phyloP scores from a whole-genome alignment of 768 basidiomycete genomes.

The Termitomyces sp. region DNA sequence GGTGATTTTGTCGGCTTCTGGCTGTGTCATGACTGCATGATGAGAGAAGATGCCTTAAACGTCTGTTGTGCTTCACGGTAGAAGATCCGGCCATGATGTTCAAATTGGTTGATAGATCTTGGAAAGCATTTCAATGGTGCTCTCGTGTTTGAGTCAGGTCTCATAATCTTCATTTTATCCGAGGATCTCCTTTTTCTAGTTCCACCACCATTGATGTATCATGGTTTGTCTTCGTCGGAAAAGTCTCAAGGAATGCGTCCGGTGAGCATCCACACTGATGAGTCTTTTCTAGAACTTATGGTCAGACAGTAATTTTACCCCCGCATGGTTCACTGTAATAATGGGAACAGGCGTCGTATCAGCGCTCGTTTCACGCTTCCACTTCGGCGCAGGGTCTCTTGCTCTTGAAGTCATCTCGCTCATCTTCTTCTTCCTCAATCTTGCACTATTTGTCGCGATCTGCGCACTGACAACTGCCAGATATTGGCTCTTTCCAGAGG shows the following conservation, averaged over 20 bases:
- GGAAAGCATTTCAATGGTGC: not conserved
- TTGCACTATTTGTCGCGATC: conserved; percentile 49
- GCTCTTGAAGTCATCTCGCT: conserved; percentile 34
- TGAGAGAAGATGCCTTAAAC: no score
- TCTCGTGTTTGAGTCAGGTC: not conserved
- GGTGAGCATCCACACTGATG: conserved; percentile 14
- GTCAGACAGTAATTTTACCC: conserved; percentile 35
- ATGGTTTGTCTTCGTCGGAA: conserved; percentile 20
- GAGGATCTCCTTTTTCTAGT: not conserved
- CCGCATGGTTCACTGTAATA: conserved; percentile 49
- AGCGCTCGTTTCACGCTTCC: conserved; percentile 41
- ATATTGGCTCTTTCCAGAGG: conserved; percentile 48
- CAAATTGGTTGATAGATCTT: not conserved
- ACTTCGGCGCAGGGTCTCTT: conserved; percentile 35
- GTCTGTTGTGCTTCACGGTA: no score
- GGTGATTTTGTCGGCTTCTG: no score
- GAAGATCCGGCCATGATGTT: not conserved
- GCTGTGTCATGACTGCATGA: no score
- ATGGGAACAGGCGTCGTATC: conserved; percentile 55
- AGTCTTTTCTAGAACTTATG: not conserved
- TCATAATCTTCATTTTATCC: not conserved
- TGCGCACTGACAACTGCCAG: conserved; percentile 38
- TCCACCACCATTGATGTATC: not conserved
- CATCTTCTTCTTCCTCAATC: conserved; percentile 55
- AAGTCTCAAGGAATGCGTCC: conserved; percentile 28